Percentiles rank a stretch among this genome's conserved stretches.
Evolutionary conservation across 768 basidiomycete genomes (phyloP).

Genomic region (Cystobasidiopsis lactophilus): DNA sequence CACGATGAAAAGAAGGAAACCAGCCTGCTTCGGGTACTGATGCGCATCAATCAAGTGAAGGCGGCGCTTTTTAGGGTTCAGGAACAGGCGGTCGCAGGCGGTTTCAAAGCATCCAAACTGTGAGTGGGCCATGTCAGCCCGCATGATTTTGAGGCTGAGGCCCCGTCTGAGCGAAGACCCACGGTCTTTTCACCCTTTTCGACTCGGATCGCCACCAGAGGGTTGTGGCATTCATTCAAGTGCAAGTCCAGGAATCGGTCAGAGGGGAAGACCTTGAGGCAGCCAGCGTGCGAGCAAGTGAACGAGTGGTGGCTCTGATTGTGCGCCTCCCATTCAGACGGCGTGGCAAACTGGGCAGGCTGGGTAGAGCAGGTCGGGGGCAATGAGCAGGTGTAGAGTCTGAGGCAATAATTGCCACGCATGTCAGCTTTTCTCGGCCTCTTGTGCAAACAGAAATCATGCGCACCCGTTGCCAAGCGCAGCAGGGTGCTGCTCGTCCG

Average conservation of each 20-base stretch:
- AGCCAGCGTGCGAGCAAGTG: conserved; percentile 7
- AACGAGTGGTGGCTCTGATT: conserved; percentile 9
- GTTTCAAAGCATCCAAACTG: conserved; percentile 16
- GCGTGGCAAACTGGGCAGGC: not conserved
- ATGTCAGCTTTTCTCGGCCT: too few relatives aligned
- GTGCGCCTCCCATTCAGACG: conserved; percentile 4
- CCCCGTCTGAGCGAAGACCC: too few relatives aligned
- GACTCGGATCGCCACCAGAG: conserved; percentile 4
- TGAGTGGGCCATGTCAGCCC: not conserved
- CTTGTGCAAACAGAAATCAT: too few relatives aligned
- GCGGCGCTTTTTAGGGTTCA: conserved; percentile 13
- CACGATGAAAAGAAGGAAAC: not conserved
- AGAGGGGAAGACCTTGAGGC: conserved; percentile 15
- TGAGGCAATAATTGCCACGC: too few relatives aligned
- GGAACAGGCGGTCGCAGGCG: conserved; percentile 2
- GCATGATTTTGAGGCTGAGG: not conserved
- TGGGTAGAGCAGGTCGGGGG: conserved; percentile 8
- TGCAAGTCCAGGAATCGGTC: conserved; percentile 12
- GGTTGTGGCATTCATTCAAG: conserved; percentile 16
- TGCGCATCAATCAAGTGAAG: conserved; percentile 17
- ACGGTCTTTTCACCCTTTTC: conserved; percentile 17
- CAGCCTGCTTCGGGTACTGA: conserved; percentile 11
- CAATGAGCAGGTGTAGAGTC: conserved; percentile 13
- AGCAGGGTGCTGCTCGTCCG: too few relatives aligned
- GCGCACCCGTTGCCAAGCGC: too few relatives aligned